These are phyloP conservation scores for Apophysomyces sp. DNA, from an alignment of 371 early-diverging fungal genomes.

Conservation along the genomic window DNA sequence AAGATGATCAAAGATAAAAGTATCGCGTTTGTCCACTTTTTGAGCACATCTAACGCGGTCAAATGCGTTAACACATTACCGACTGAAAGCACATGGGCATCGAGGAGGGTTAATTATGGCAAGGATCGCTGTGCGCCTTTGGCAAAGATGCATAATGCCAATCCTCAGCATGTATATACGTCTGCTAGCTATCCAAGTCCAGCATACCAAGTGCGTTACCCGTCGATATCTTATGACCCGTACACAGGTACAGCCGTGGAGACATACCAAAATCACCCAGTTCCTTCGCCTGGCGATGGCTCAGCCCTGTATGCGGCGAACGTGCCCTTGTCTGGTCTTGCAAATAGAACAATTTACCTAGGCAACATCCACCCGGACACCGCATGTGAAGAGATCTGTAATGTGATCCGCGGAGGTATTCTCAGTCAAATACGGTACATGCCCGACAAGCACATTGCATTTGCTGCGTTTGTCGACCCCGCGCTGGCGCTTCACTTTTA, in stretches of 20 bases:
- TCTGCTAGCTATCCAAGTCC: not conserved
- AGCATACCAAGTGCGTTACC: constrained; percentile 21
- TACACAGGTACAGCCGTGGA: constrained; percentile 28
- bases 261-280: constrained; percentile 11
- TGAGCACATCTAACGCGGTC: constrained; percentile 66
- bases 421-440: constrained; percentile 72
- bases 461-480: constrained; percentile 83
- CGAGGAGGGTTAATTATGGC: constrained; percentile 69
- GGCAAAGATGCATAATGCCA: not conserved
- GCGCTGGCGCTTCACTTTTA: constrained; percentile 61
- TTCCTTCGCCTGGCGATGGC: constrained; percentile 14
- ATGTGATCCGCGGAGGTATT: constrained; percentile 81
- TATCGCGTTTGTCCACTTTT: constrained; percentile 84
- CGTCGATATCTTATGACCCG: constrained; percentile 26
- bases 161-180: not conserved
- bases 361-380: constrained; percentile 73
- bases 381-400: constrained; percentile 79
- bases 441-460: constrained; percentile 75
- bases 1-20: constrained; percentile 68
- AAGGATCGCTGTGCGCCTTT: constrained; percentile 73
- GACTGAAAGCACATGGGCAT: constrained; percentile 51
- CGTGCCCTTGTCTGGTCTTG: constrained; percentile 13
- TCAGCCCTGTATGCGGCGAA: constrained; percentile 6
- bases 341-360: constrained; percentile 70
- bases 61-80: constrained; percentile 66